Percentiles rank a stretch among this genome's conserved stretches.
Evolutionary conservation across 2,329 filamentous ascomycete genomes (phyloP).

Genomic region (Apiospora arundinis): DNA sequence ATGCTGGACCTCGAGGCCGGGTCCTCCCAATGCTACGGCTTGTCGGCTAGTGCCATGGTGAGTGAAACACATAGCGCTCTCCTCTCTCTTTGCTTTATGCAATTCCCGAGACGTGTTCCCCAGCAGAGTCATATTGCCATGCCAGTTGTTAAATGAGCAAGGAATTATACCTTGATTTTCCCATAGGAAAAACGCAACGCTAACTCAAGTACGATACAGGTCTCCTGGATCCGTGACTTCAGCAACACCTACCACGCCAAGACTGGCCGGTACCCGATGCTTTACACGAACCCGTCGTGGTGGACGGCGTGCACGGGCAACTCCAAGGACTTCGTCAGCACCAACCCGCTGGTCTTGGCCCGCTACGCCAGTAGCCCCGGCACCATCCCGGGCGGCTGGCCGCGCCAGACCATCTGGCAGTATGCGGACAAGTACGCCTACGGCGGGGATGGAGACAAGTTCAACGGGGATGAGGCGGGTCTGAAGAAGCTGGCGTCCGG

Average conservation of each 20-base stretch:
- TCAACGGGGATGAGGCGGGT: constrained; percentile 49
- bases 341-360: constrained; percentile 56
- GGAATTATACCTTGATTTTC: too few relatives aligned
- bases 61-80: too few relatives aligned
- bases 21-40: constrained; percentile 51
- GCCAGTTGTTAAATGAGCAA: too few relatives aligned
- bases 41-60: constrained; percentile 51
- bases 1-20: constrained; percentile 62
- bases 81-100: too few relatives aligned
- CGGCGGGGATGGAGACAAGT: constrained; percentile 59
- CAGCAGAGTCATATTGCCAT: too few relatives aligned
- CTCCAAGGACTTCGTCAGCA: constrained; percentile 50
- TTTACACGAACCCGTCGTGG: constrained; percentile 61
- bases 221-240: constrained; percentile 58
- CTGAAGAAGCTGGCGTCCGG: constrained; percentile 34
- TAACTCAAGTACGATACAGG: too few relatives aligned
- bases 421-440: constrained; percentile 53
- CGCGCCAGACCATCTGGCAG: constrained; percentile 62
- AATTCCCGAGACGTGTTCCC: too few relatives aligned
- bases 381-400: constrained; percentile 57
- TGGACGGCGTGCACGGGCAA: constrained; percentile 60
- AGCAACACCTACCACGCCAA: constrained; percentile 53
- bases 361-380: constrained; percentile 49
- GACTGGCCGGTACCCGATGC: constrained; percentile 56
- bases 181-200: too few relatives aligned